Conservation (phyloP, 2,329 filamentous ascomycete species). For the Sclerotiophoma versabilis region DNA sequence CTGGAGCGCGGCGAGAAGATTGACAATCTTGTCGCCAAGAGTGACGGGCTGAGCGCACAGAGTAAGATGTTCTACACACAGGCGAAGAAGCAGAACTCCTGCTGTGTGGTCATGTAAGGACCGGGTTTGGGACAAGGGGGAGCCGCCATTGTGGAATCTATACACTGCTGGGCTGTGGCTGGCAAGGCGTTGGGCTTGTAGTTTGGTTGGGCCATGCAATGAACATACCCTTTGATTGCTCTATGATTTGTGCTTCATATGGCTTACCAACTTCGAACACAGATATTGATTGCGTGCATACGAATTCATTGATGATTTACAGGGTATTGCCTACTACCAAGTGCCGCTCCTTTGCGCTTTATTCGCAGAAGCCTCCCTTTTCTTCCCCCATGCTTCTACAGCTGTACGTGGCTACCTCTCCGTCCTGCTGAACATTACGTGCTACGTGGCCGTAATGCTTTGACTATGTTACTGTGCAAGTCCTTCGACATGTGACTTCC, state of each 20-base stretch:
- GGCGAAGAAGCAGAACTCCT: constrained; percentile 69
- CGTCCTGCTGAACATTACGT: not conserved
- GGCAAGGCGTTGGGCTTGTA: constrained; percentile 8
- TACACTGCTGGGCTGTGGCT: not conserved
- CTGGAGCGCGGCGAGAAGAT: constrained; percentile 96
- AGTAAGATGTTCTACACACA: constrained; percentile 97
- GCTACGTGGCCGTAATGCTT: constrained; percentile 7
- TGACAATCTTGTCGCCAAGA: constrained; percentile 91
- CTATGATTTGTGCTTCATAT: not conserved
- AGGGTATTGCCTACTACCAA: not conserved
- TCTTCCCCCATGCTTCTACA: too few species aligned
- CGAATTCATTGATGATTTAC: not conserved
- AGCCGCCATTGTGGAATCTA: too few species aligned
- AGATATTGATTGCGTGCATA: too few species aligned
- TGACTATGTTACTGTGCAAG: too few species aligned
- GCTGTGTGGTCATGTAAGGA: constrained; percentile 63
- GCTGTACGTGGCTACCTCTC: too few species aligned
- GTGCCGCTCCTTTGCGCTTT: too few species aligned
- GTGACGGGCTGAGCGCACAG: constrained; percentile 84
- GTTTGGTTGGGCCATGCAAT: constrained; percentile 2
- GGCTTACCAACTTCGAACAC: too few species aligned
- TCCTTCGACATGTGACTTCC: too few species aligned
- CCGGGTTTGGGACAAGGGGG: too few species aligned
- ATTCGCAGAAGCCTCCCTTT: too few species aligned
- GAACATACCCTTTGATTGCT: constrained; percentile 19